Evolutionary conservation across 306 rosid genomes (phyloP).

Genomic region (Gynostemma pentaphyllum): DNA sequence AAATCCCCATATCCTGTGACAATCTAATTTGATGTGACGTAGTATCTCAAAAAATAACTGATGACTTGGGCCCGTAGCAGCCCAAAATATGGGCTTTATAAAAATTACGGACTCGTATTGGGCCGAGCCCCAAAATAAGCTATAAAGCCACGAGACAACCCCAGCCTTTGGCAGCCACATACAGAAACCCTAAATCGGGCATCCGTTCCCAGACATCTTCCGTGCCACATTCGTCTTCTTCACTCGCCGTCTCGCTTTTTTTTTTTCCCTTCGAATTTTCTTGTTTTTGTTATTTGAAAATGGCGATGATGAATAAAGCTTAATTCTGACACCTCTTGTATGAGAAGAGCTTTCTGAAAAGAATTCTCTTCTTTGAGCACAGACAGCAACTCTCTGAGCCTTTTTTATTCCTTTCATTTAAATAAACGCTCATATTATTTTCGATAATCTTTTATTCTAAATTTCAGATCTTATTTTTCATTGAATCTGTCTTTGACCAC

Average conservation of each 20-base stretch:
- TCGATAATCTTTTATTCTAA: too few relatives aligned
- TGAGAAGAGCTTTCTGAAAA: slow-evolving; percentile 39
- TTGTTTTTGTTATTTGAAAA: too few relatives aligned
- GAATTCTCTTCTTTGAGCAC: slow-evolving; percentile 63
- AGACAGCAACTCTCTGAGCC: slow-evolving; percentile 85
- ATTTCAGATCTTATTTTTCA: too few relatives aligned
- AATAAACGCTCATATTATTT: too few relatives aligned
- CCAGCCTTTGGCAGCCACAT: not conserved
- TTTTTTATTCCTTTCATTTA: too few relatives aligned
- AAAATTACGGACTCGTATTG: too few relatives aligned
- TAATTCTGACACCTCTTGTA: slow-evolving; percentile 99
- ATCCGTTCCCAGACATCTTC: too few relatives aligned
- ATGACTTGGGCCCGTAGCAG: not conserved
- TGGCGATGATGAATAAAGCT: slow-evolving; percentile 63
- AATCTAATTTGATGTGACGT: too few relatives aligned
- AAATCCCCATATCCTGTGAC: too few relatives aligned
- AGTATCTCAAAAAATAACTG: not conserved
- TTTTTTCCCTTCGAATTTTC: not conserved
- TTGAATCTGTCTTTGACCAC: too few relatives aligned
- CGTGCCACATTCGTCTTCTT: too few relatives aligned
- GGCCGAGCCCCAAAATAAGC: not conserved
- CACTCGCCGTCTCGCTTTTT: not conserved
- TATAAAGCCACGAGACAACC: not conserved
- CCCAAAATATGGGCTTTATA: not conserved
- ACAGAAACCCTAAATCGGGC: not conserved